Base-by-base conservation (phyloP, 257 asterid genomes). In the Petunia secreta region DNA sequence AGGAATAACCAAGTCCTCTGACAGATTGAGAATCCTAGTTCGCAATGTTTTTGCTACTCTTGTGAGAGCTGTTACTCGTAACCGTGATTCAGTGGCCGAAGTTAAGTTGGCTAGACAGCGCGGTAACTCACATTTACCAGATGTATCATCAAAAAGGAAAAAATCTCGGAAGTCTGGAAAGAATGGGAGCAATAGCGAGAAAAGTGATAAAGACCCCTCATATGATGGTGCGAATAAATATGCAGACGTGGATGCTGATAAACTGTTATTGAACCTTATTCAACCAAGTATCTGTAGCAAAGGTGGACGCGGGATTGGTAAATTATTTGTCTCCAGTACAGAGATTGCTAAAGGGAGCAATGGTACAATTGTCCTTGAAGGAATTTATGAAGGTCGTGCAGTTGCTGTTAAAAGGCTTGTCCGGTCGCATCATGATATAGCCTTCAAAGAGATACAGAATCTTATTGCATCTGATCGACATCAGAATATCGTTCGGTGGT, bases 331-430 rank as follows among this genome's bases (percentile, higher is more conserved):
- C 79, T 91, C 94, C 58, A 82, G 78, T 80, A 88, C 88, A 78
- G 96, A 89, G 91, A 93, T 95, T 75, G 99, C 92, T 57, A 93
- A 90, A 88, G 98, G 99, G 80, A 95, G 99, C 81, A 92, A 93
- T 50, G 99, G 98, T 37, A 95, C 99, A 40, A 84, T 95, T 81
- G 92, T 95, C 77, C 91, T 95, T 76, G 99, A 95, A 88, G 99
- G 99, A 55, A 83, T 86, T 79, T 91, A 91, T 83, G 97, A 91
- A 75, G 93, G 98, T 39, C 97, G 97, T 58, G 88, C 86, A 41
- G 98, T 93, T 81, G 98, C 98, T 16, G 99, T 95, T 85, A 95
- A 95, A 87, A 97, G 99, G 81, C 96, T 95, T 75, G 97, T 95
- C 79, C 86, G 91, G 84, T 91, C 94, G 59, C 91, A 90, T 82